These are phyloP conservation scores for Hypoxylon cercidicola DNA, from an alignment of 495 filamentous ascomycete species.

Conservation along the genomic window DNA sequence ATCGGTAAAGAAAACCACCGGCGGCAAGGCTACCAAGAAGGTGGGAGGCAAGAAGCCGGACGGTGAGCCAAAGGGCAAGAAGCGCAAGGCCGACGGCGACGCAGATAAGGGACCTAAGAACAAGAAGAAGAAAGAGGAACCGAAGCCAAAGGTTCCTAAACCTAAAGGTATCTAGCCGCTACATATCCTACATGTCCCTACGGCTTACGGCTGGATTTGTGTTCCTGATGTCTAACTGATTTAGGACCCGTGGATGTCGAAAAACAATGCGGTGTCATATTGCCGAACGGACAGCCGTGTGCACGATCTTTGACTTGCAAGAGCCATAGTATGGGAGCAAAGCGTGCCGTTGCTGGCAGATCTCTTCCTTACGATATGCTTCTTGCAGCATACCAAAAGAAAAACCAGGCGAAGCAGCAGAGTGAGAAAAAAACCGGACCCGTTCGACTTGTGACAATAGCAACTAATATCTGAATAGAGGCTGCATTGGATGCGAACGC, in stretches of 20 bases:
- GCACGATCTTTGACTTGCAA: slow-evolving; percentile 95
- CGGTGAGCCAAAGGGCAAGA: slow-evolving; percentile 82
- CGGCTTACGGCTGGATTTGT: background rate
- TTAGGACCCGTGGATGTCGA: slow-evolving; percentile 93
- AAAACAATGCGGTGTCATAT: slow-evolving; percentile 91
- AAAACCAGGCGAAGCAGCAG: slow-evolving; percentile 97
- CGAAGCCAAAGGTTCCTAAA: slow-evolving; percentile 86
- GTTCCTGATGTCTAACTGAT: slow-evolving; percentile 29
- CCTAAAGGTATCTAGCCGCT: slow-evolving; percentile 71
- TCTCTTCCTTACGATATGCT: slow-evolving; percentile 96
- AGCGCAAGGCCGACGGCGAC: slow-evolving; percentile 88
- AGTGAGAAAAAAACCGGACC: slow-evolving; percentile 61
- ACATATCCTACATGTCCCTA: background rate
- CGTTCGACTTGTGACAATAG: slow-evolving; percentile 2
- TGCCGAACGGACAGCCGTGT: slow-evolving; percentile 85
- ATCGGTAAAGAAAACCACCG: slow-evolving; percentile 52
- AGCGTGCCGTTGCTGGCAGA: slow-evolving; percentile 87
- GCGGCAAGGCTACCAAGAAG: slow-evolving; percentile 75
- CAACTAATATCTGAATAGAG: slow-evolving; percentile 64
- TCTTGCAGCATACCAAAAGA: slow-evolving; percentile 94
- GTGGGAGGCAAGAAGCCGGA: slow-evolving; percentile 74
- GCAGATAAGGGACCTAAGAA: slow-evolving; percentile 76
- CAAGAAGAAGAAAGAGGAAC: slow-evolving; percentile 98
- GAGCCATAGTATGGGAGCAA: slow-evolving; percentile 95
- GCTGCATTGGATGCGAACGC: slow-evolving; percentile 93